Conservation (phyloP, 1,139 yeast genomes). For the Kurtzmaniella quercitrusa region DNA sequence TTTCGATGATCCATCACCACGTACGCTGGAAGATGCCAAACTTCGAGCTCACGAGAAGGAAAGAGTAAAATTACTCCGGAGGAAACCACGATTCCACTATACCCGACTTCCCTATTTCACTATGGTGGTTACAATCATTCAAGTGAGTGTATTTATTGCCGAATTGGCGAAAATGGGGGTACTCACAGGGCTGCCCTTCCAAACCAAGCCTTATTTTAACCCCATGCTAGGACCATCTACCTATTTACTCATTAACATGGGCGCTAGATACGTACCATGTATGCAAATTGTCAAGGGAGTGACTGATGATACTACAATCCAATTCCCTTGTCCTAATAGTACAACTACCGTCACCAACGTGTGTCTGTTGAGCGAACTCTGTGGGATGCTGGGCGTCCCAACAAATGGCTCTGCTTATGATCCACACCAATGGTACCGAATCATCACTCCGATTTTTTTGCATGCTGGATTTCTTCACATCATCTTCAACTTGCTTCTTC, state of each 20-base stretch:
- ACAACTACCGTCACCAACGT: slow-evolving; percentile 52
- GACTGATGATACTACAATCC: slow-evolving; percentile 44
- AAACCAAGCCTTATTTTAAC: slow-evolving; percentile 67
- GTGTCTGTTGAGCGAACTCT: slow-evolving; percentile 54
- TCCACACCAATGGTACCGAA: slow-evolving; percentile 69
- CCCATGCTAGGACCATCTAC: slow-evolving; percentile 83
- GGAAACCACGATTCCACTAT: slow-evolving; percentile 38
- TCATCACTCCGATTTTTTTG: slow-evolving; percentile 66
- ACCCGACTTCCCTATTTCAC: slow-evolving; percentile 47
- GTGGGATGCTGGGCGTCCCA: slow-evolving; percentile 56
- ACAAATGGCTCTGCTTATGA: slow-evolving; percentile 14
- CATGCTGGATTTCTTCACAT: slow-evolving; percentile 77
- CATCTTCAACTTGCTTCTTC: slow-evolving; percentile 58
- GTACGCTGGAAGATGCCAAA: slow-evolving; percentile 10
- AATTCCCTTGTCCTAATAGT: slow-evolving; percentile 70
- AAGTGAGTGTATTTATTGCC: slow-evolving; percentile 60
- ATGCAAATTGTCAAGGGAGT: slow-evolving; percentile 53
- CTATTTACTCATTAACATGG: slow-evolving; percentile 62
- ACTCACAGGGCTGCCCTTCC: slow-evolving; percentile 65
- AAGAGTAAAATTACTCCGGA: slow-evolving; percentile 21
- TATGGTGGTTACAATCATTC: slow-evolving; percentile 44
- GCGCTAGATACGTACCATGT: slow-evolving; percentile 71
- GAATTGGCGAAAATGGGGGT: slow-evolving; percentile 58
- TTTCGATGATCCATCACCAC: slow-evolving; percentile 2
- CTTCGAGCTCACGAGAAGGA: slow-evolving; percentile 22